Percentiles rank a stretch among this genome's conserved stretches.
phyloP scores from a whole-genome alignment of 345 rosid species.

The Acer negundo region DNA sequence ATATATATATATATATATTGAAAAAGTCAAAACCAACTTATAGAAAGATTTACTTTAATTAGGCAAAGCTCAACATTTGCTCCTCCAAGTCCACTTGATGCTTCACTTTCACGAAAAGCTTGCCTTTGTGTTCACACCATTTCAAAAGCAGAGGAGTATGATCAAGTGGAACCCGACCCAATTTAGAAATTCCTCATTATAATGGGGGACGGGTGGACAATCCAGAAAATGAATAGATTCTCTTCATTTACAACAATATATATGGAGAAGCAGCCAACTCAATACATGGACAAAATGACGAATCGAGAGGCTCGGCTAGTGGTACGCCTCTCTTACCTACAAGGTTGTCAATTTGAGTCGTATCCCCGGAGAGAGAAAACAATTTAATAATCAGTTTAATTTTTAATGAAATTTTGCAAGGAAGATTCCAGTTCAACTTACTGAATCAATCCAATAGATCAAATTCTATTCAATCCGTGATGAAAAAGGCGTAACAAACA shows the following conservation, averaged over 20 bases:
- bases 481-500: not conserved
- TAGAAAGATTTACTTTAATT: not conserved
- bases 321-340: too few relatives aligned
- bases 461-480: too few relatives aligned
- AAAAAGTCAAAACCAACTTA: not conserved
- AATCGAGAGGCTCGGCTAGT: too few relatives aligned
- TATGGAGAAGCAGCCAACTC: not conserved
- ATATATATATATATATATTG: not conserved
- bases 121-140: not conserved
- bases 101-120: conserved; percentile 1
- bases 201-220: not conserved
- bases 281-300: not conserved
- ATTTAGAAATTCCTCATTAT: not conserved
- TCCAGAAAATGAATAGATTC: not conserved
- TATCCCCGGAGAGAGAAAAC: too few relatives aligned
- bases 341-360: too few relatives aligned
- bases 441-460: too few relatives aligned
- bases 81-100: not conserved
- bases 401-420: not conserved
- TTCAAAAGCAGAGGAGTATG: not conserved
- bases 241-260: not conserved
- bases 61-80: not conserved
- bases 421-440: too few relatives aligned
- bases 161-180: not conserved
- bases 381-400: too few relatives aligned